Conservation (phyloP, 805 yeast genomes). For the Schwanniomyces polymorphus region DNA sequence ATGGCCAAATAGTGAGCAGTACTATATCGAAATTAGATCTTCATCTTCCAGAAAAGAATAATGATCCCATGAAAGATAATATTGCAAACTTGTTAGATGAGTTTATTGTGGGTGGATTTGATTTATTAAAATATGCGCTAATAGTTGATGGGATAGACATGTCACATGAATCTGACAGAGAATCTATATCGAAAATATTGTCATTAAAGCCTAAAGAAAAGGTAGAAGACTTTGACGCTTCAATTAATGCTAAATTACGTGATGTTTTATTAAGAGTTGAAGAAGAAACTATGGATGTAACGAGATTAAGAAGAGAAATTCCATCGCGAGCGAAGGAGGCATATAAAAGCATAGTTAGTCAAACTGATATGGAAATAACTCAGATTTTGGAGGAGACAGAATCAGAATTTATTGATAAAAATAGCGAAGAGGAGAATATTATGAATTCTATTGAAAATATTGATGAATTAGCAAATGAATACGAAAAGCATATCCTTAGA, state of each 20-base stretch:
- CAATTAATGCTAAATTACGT: conserved; percentile 59
- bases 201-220: conserved; percentile 33
- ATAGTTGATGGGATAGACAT: conserved; percentile 56
- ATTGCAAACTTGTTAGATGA: conserved; percentile 45
- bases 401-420: conserved; percentile 5
- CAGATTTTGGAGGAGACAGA: conserved; percentile 21
- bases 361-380: conserved; percentile 32
- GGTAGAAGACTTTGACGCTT: conserved; percentile 71
- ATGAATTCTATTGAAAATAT: conserved; percentile 7
- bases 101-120: conserved; percentile 55
- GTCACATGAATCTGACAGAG: conserved; percentile 12
- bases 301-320: conserved; percentile 52
- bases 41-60: conserved; percentile 44
- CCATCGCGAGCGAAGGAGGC: conserved; percentile 43
- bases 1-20: conserved; percentile 40
- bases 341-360: conserved; percentile 33
- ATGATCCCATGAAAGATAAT: conserved; percentile 46
- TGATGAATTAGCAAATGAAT: conserved; percentile 21
- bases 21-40: conserved; percentile 47
- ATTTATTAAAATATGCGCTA: conserved; percentile 54
- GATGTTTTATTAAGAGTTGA: conserved; percentile 61
- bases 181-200: conserved; percentile 20
- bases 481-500: conserved; percentile 25
- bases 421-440: conserved; percentile 8
- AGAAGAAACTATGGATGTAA: conserved; percentile 55